Evolutionary conservation across 2,329 filamentous ascomycete genomes (phyloP).

Genomic region (Penicillium fuscoglaucum): DNA sequence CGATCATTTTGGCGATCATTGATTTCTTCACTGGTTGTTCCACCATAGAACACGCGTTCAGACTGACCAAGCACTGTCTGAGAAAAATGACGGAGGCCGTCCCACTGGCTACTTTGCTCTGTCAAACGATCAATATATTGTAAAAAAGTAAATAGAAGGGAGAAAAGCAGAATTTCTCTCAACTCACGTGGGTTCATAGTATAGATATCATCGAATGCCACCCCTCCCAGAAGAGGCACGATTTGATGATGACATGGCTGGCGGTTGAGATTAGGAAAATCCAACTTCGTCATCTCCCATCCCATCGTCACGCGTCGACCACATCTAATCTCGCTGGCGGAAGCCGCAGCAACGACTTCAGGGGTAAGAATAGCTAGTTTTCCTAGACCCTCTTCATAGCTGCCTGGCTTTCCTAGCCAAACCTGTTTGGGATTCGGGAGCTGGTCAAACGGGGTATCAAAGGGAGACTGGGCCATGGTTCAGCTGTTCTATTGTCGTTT

Average conservation of each 20-base stretch:
- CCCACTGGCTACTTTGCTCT: slow-evolving; percentile 55
- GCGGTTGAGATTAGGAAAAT: slow-evolving; percentile 56
- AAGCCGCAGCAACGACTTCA: slow-evolving; percentile 52
- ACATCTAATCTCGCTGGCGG: slow-evolving; percentile 52
- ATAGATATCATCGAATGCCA: slow-evolving; percentile 54
- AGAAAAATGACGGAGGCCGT: slow-evolving; percentile 53
- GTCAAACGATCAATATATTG: slow-evolving; percentile 2
- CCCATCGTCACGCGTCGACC: slow-evolving; percentile 55
- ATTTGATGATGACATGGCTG: slow-evolving; percentile 54
- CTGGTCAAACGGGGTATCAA: slow-evolving; percentile 44
- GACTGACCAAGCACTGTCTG: slow-evolving; percentile 39
- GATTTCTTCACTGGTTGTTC: slow-evolving; percentile 50
- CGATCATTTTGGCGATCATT: slow-evolving; percentile 45
- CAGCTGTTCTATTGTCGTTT: background rate
- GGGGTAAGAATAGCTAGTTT: slow-evolving; percentile 55
- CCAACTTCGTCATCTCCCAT: slow-evolving; percentile 59
- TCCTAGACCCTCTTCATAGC: slow-evolving; percentile 55
- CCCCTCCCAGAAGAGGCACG: slow-evolving; percentile 49
- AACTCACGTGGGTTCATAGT: slow-evolving; percentile 51
- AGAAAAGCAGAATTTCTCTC: background rate
- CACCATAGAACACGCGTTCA: slow-evolving; percentile 52
- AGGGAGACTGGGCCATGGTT: slow-evolving; percentile 21
- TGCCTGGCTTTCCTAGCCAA: slow-evolving; percentile 50
- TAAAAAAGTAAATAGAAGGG: background rate
- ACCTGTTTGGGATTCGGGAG: slow-evolving; percentile 52